Evolutionary conservation across 305 asterid genomes (phyloP), one percentile per base, ranked within the genome.

Genomic region (Fraxinus nigra): DNA sequence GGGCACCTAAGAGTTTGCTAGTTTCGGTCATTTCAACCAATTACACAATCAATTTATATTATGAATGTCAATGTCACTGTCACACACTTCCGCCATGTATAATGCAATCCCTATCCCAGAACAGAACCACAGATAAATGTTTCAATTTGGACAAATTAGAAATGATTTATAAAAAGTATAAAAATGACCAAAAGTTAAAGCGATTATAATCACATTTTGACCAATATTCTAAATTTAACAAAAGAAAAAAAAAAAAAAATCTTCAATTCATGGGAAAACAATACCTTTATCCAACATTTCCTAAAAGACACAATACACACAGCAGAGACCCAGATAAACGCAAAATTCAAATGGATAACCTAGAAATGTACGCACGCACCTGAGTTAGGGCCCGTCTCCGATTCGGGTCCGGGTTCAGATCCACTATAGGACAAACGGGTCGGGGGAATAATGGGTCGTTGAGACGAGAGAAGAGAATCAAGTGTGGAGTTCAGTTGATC

Each of bases 371-470:
- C 1, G 48, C 48, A 43, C 84, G 10, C 54, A 43, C 84, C 84
- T 76, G 34, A 51, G 56, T 43, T 40, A 7, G 7, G 7, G 37
- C 77, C 77, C 4, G 46, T 28, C 14, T 43, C 80, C 8, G 38
- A 32, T 6, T 43, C 72, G 54, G 56, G 74, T 37, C 67, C 48
- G 20, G 65, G 20, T 10, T 56, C 11, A 51, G 34, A 54, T 14
- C 20, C 7, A 67, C 28, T 28, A 61, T 61, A 75, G 6, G 73
- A 10, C 35, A 65, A 65, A 65, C 46, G 46, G 69, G 9, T 30
- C 76, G 67, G 84, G 9, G 72, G 78, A 40, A 43, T 43, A 35
- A 79, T 56, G 70, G 73, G 73, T 26, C 73, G 73, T 65, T 65
- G 73, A 65, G 73, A 28, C 30, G 35, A 65, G 35, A 65, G 35